Percentiles rank a stretch among this genome's conserved stretches.
phyloP scores from a whole-genome alignment of 2,329 filamentous ascomycete genomes.

The Claviceps spartinae region DNA sequence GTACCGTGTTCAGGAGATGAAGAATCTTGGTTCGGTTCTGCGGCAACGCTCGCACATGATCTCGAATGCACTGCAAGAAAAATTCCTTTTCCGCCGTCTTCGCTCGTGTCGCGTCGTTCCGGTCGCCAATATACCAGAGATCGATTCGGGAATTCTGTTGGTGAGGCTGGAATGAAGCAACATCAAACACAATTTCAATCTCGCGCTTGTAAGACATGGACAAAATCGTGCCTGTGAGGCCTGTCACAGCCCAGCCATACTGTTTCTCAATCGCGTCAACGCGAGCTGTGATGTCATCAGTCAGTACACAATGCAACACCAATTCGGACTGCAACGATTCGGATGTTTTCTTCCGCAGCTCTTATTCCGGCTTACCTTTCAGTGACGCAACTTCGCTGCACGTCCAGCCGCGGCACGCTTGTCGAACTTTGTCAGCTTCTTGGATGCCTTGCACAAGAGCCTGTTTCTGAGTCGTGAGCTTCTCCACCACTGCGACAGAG shows the following conservation, averaged over 20 bases:
- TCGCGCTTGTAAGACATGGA: constrained; percentile 62
- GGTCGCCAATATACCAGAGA: constrained; percentile 54
- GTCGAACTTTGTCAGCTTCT: constrained; percentile 68
- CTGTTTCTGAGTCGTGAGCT: constrained; percentile 51
- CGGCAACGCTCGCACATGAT: constrained; percentile 48
- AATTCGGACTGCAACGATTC: too few species aligned
- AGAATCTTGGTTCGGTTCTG: constrained; percentile 44
- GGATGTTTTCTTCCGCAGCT: too few species aligned
- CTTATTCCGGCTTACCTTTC: constrained; percentile 46
- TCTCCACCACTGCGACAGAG: constrained; percentile 50
- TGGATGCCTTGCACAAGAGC: constrained; percentile 61
- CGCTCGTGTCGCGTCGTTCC: constrained; percentile 37
- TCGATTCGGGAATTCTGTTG: constrained; percentile 45
- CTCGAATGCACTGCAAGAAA: constrained; percentile 59
- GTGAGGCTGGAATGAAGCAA: constrained; percentile 40
- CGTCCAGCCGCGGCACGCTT: constrained; percentile 84
- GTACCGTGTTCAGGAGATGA: constrained; percentile 45
- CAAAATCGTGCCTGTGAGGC: constrained; percentile 46
- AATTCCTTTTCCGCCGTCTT: constrained; percentile 57
- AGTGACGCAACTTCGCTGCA: constrained; percentile 63
- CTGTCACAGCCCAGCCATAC: constrained; percentile 59
- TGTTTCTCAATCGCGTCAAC: constrained; percentile 51
- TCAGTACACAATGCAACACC: constrained; percentile 20
- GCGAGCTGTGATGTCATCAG: constrained; percentile 33
- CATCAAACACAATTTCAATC: constrained; percentile 61